Conservation (phyloP, 495 filamentous ascomycete species). For the Lophiotrema nucula region DNA sequence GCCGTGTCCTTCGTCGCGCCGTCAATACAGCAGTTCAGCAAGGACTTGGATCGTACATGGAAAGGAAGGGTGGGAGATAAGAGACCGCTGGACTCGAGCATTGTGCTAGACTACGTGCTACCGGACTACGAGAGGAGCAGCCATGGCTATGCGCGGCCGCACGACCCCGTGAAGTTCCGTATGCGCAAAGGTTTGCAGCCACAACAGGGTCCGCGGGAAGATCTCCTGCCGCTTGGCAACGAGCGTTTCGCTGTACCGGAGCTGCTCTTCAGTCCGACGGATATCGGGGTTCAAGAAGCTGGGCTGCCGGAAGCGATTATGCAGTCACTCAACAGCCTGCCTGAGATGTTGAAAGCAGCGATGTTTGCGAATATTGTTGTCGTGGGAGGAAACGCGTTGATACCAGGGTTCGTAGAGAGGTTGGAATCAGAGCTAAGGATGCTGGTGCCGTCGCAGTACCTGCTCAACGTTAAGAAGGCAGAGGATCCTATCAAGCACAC, state of each 20-base stretch:
- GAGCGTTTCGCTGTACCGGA: conserved; percentile 92
- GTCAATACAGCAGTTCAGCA: conserved; percentile 60
- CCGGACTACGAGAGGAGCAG: conserved; percentile 80
- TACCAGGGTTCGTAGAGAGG: conserved; percentile 79
- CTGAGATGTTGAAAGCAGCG: conserved; percentile 70
- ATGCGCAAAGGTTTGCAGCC: conserved; percentile 52
- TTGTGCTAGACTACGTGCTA: conserved; percentile 88
- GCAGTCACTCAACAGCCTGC: conserved; percentile 74
- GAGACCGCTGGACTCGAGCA: conserved; percentile 52
- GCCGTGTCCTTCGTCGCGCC: conserved; percentile 75
- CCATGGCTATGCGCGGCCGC: conserved; percentile 71
- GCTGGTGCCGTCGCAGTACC: conserved; percentile 72
- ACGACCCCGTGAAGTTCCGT: conserved; percentile 66
- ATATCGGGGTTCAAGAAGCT: conserved; percentile 83
- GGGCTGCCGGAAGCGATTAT: conserved; percentile 78
- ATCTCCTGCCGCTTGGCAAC: conserved; percentile 81
- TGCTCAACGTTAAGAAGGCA: conserved; percentile 69
- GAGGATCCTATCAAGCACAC: conserved; percentile 75
- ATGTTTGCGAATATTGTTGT: conserved; percentile 85
- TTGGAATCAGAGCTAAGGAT: conserved; percentile 74
- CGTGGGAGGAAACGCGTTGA: conserved; percentile 79
- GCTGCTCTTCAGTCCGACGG: conserved; percentile 78
- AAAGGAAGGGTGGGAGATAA: conserved; percentile 62
- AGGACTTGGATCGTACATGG: conserved; percentile 79
- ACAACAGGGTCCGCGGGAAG: conserved; percentile 63